These are phyloP conservation scores for Tricholoma flavovirens DNA, from an alignment of 768 basidiomycete species.

Conservation along the genomic window DNA sequence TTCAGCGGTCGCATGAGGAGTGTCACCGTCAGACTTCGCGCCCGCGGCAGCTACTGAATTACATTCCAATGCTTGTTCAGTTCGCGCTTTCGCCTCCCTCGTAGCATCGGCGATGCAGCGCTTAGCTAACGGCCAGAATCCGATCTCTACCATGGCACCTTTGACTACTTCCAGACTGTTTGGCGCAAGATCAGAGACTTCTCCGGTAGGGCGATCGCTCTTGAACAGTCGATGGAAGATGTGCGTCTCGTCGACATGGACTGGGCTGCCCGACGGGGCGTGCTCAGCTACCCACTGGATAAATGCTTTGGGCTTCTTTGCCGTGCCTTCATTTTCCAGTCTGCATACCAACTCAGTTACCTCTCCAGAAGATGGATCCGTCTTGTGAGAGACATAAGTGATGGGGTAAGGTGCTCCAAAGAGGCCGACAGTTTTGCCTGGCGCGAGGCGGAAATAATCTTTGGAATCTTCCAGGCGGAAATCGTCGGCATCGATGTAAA, in stretches of 20 bases:
- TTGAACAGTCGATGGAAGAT: slow-evolving; percentile 94
- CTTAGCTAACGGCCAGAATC: slow-evolving; percentile 83
- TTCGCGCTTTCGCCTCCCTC: slow-evolving; percentile 57
- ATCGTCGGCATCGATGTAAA: slow-evolving; percentile 92
- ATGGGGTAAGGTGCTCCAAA: slow-evolving; percentile 92
- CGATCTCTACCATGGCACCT: slow-evolving; percentile 81
- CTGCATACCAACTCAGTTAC: slow-evolving; percentile 76
- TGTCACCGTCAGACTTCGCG: slow-evolving; percentile 37
- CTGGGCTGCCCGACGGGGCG: slow-evolving; percentile 69
- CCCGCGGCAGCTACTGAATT: slow-evolving; percentile 24
- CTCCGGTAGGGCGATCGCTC: slow-evolving; percentile 81
- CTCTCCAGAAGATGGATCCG: slow-evolving; percentile 62
- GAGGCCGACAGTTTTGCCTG: slow-evolving; percentile 94
- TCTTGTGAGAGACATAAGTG: slow-evolving; percentile 86
- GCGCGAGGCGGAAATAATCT: slow-evolving; percentile 96
- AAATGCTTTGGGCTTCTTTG: slow-evolving; percentile 84
- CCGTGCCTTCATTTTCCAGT: slow-evolving; percentile 61
- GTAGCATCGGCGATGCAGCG: slow-evolving; percentile 58
- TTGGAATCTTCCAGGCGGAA: slow-evolving; percentile 88
- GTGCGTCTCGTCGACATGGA: slow-evolving; percentile 82
- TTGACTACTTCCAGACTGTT: slow-evolving; percentile 75
- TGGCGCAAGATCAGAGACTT: slow-evolving; percentile 83
- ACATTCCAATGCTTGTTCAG: slow-evolving; percentile 51
- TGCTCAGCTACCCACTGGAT: slow-evolving; percentile 98
- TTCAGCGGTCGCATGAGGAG: slow-evolving; percentile 67